Conservation (phyloP, 2,329 filamentous ascomycete species). For the Colletotrichum sp. region DNA sequence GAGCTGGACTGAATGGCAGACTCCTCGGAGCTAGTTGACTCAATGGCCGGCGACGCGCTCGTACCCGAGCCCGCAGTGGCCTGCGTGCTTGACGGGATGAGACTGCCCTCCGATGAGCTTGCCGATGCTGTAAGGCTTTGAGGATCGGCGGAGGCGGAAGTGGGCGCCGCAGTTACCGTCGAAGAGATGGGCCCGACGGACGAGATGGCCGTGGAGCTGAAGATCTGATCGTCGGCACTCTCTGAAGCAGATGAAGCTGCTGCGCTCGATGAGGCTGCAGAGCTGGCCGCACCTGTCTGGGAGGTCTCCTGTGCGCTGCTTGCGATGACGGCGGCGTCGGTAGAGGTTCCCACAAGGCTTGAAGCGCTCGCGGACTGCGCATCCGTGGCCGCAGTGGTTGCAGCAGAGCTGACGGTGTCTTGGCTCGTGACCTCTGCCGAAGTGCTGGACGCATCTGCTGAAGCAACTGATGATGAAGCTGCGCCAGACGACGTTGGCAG, state of each 20-base stretch:
- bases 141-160: neutral
- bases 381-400: neutral
- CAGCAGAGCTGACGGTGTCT: neutral
- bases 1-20: neutral
- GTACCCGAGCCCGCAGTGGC: fast-evolving
- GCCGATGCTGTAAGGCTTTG: neutral
- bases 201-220: neutral
- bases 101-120: neutral
- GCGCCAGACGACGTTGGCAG: neutral
- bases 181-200: neutral
- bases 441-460: neutral
- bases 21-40: neutral
- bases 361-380: neutral
- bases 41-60: neutral
- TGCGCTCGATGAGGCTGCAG: neutral
- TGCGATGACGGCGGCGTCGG: neutral
- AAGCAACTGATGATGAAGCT: neutral
- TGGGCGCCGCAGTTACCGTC: neutral
- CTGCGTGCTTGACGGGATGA: neutral
- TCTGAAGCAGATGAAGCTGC: neutral
- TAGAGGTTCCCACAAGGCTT: neutral
- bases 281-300: neutral
- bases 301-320: neutral
- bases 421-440: neutral
- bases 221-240: neutral